Base-by-base conservation (phyloP, 139 green algal species). In the Volvox africanus region DNA sequence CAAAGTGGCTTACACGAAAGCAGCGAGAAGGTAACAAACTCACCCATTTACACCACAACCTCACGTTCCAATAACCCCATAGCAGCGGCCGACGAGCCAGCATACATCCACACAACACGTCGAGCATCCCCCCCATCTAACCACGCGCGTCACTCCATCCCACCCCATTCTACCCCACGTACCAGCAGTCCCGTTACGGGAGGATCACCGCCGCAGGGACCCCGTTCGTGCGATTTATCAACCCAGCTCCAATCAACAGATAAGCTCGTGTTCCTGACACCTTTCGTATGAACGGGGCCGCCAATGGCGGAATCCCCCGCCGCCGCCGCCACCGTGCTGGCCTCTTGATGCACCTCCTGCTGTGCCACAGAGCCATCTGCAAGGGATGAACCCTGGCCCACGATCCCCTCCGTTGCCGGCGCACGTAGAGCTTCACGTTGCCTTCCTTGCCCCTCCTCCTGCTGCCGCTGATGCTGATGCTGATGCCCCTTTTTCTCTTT, bases 111-210 rank as follows among this genome's bases (percentile, higher is more conserved):
- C 9, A 55, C 9, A 55, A 55, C 44, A 55, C 50, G n/a, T 28
- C 32, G 1, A 24, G 16, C n/a, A 61, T 26, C 67, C 67, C 11
- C n/a, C 67, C 11, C 67, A 75, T 12, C 67, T 28, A 55, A 55
- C 65, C 65, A 73, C 65, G 21, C 65, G 16, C 21, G 24, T 12
- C 65, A 24, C 65, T 28, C 65, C 11, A 73, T 28, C 65, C 65
- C 21, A 73, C 21, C 65, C 65, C 62, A 17, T 26, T 26, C 17
- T 19, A 17, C 62, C 62, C 21, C 37, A 73, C 50, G 36, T 44
- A 84, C 93, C 32, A 95, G 65, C 0, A 62, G 61, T 0, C 79
- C 94, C 55, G 86, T 62, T 61, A 92, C 61, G 21, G 30, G 61
- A 36, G 76, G 83, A 28, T 85, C 80, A 30, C 61, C 73, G 32